Evolutionary conservation across 2,329 filamentous ascomycete genomes (phyloP), one percentile per base, ranked within the genome.

Genomic region (Penicillium oxalicum): DNA sequence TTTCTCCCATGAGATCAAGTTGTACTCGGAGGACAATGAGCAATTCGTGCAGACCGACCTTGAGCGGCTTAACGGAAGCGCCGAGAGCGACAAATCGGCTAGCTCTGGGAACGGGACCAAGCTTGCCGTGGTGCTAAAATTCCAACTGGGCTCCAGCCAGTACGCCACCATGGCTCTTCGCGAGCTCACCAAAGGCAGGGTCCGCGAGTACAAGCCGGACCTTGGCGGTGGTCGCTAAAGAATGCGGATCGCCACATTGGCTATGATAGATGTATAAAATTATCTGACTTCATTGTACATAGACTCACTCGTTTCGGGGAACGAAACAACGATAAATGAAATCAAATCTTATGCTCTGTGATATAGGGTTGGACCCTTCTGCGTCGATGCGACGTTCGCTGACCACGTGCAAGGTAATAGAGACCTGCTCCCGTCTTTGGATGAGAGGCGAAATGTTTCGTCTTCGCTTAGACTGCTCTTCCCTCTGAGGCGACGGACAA

Each of bases 11-110:
- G 80, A 88, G 50, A 79, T 95, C 9, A 83, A 79, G 61, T 70
- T 75, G 4, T 97, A 96, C 64, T 58, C 58, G 2, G 48, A 62
- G 29, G 78, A 83, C 27, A 81, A 85, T 32, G 83, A 94, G 70
- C 91, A 97, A 71, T 83, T 97, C 70, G 86, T 95, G 3, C 81
- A 86, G 51, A 98, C 93, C 0, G 93, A 98, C 67, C 63, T 93
- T 48, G 88, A 96, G 58, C 72, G 78, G 44, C 70, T 91, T 52
- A 74, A 75, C 51, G 70, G 71, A 33, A 67, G 70, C 32, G 69
- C 71, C 18, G 53, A 52, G 9, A 29, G 44, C 6, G 28, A 44
- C 24, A 42, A 40, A 7, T 50, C 45, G 29, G 29, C 45, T 3
- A 53, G 57, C 26, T 48, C 59, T 6, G 48, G 54, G 11, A 12